Evolutionary conservation across 163 green algal species (phyloP).

Genomic region (Prototheca cutis): DNA sequence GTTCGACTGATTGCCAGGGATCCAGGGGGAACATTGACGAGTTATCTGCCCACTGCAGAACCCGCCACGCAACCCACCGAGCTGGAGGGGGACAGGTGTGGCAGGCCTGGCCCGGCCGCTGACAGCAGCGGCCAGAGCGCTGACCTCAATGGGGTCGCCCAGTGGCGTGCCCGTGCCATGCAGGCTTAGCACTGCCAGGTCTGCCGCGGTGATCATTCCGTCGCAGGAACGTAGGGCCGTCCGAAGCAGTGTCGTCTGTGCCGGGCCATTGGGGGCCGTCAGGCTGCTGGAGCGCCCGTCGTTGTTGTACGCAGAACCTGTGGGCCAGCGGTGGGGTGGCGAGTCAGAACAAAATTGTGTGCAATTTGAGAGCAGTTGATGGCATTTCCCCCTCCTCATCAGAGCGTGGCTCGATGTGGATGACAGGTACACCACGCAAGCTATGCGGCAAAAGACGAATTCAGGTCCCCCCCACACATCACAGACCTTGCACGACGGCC

Average conservation of each 20-base stretch:
- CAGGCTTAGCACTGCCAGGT: constrained; percentile 34
- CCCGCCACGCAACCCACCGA: neutral
- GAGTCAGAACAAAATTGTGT: too few relatives aligned
- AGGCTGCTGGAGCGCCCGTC: constrained; percentile 61
- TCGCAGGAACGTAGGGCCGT: constrained; percentile 30
- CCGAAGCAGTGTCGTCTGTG: constrained; percentile 50
- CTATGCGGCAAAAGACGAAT: too few relatives aligned
- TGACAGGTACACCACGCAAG: too few relatives aligned
- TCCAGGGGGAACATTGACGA: too few relatives aligned
- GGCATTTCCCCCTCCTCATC: too few relatives aligned
- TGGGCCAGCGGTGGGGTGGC: constrained; percentile 5
- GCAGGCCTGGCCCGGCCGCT: neutral
- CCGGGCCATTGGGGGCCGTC: constrained; percentile 43
- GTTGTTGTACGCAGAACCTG: constrained; percentile 59
- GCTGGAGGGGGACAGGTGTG: neutral
- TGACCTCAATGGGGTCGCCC: constrained; percentile 58
- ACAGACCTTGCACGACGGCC: too few relatives aligned
- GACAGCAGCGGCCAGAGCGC: neutral
- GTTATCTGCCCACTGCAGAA: too few relatives aligned
- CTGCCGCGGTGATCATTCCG: too few relatives aligned
- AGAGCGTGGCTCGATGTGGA: too few relatives aligned
- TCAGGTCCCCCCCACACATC: too few relatives aligned
- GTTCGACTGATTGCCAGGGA: too few relatives aligned
- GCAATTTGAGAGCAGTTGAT: too few relatives aligned
- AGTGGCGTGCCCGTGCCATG: constrained; percentile 66